Evolutionary conservation across 2,329 filamentous ascomycete genomes (phyloP).

Genomic region (Zasmidium citrigriseum): DNA sequence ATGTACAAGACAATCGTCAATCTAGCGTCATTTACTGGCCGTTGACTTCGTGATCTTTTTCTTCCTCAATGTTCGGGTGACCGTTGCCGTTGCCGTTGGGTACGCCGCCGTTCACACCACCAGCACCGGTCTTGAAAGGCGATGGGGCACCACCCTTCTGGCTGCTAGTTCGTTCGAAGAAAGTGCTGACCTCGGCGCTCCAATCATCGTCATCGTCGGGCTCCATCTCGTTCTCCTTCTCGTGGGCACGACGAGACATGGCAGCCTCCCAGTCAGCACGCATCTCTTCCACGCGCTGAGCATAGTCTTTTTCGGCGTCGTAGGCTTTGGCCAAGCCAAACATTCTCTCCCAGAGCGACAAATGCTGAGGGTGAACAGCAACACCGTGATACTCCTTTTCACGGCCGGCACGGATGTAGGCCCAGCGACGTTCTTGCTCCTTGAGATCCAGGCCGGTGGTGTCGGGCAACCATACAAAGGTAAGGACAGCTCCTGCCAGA

Average conservation of each 20-base stretch:
- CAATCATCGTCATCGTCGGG: conserved; percentile 47
- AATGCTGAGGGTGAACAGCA: conserved; percentile 84
- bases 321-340: conserved; percentile 79
- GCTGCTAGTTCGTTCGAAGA: conserved; percentile 53
- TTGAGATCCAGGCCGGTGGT: conserved; percentile 95
- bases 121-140: conserved; percentile 14
- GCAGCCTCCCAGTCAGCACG: conserved; percentile 56
- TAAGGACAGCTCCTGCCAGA: conserved; percentile 80
- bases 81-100: conserved; percentile 3
- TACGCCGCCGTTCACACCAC: not conserved
- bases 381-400: conserved; percentile 88
- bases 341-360: conserved; percentile 84
- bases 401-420: conserved; percentile 76
- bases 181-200: conserved; percentile 52
- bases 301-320: conserved; percentile 78
- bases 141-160: conserved; percentile 15
- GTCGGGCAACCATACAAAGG: conserved; percentile 86
- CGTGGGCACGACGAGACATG: conserved; percentile 54
- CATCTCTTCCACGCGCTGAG: conserved; percentile 79
- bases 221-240: conserved; percentile 48
- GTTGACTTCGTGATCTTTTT: conserved; percentile 19
- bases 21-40: conserved; percentile 11
- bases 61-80: conserved; percentile 19
- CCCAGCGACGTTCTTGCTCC: conserved; percentile 94
- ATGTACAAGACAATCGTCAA: not conserved